These are phyloP conservation scores for Boletus vermiculosoides DNA, from an alignment of 768 basidiomycete species.

Conservation along the genomic window DNA sequence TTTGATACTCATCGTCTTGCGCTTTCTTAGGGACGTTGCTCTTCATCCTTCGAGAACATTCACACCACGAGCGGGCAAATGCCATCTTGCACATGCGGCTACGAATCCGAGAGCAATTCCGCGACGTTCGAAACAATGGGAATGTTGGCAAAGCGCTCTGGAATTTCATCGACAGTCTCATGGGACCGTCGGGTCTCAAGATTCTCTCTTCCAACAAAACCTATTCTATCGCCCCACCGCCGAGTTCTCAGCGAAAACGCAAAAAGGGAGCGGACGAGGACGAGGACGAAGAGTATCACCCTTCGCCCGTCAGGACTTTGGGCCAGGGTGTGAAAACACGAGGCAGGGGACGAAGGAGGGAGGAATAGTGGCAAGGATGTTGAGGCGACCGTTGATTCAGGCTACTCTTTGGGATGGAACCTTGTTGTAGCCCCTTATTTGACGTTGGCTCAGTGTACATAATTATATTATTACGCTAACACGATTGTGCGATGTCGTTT, in stretches of 20 bases:
- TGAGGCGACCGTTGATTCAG: neutral
- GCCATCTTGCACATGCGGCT: slow-evolving; percentile 58
- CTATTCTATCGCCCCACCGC: slow-evolving; percentile 1
- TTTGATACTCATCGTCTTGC: neutral
- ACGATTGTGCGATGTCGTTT: neutral
- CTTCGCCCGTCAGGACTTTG: slow-evolving; percentile 42
- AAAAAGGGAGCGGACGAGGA: slow-evolving; percentile 25
- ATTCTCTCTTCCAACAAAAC: slow-evolving; percentile 29
- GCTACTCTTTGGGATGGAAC: neutral
- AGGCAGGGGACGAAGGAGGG: slow-evolving; percentile 33
- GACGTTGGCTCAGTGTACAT: neutral
- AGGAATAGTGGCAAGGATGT: neutral
- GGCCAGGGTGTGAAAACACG: slow-evolving; percentile 42
- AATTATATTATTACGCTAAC: neutral
- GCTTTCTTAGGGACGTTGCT: slow-evolving; percentile 60
- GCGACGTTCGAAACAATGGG: slow-evolving; percentile 65
- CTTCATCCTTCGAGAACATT: slow-evolving; percentile 46
- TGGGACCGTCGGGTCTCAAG: slow-evolving; percentile 33
- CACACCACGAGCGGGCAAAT: slow-evolving; percentile 47
- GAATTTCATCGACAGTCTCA: slow-evolving; percentile 47
- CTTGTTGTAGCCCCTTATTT: neutral
- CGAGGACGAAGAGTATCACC: slow-evolving; percentile 49
- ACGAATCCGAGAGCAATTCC: slow-evolving; percentile 52
- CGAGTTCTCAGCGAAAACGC: slow-evolving; percentile 32
- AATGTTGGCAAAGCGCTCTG: slow-evolving; percentile 56